These are phyloP conservation scores for Alternaria gansuensis DNA, from an alignment of 2,329 filamentous ascomycete species.

Conservation along the genomic window DNA sequence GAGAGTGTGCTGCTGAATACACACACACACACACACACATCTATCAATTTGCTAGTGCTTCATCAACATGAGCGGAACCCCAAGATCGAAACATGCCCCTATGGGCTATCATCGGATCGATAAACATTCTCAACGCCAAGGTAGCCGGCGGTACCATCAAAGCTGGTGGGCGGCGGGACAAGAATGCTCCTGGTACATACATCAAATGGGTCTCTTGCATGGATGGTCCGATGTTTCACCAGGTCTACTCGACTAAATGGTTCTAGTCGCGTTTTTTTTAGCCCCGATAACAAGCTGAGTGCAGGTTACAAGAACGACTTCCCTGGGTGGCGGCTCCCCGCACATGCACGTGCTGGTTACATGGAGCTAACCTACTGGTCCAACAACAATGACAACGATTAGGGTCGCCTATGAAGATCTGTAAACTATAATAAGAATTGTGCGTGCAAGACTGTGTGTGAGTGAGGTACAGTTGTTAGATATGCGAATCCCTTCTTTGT, in stretches of 20 bases:
- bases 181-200: slow-evolving; percentile 48
- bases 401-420: background rate
- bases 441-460: background rate
- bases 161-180: slow-evolving; percentile 36
- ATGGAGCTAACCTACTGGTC: slow-evolving; percentile 3
- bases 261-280: background rate
- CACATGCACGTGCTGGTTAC: slow-evolving; percentile 4
- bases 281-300: background rate
- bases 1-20: too few species aligned
- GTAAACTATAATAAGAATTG: background rate
- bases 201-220: slow-evolving; percentile 47
- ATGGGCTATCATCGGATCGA: slow-evolving; percentile 36
- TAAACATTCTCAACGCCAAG: slow-evolving; percentile 42
- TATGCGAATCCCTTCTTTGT: background rate
- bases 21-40: too few species aligned
- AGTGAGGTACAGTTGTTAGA: background rate
- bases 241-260: background rate
- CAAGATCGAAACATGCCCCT: slow-evolving; percentile 31
- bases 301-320: background rate
- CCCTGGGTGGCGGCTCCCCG: slow-evolving; percentile 4
- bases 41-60: background rate
- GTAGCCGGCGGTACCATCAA: slow-evolving; percentile 38
- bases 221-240: too few species aligned
- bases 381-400: background rate
- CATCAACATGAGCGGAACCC: slow-evolving; percentile 25